These are phyloP conservation scores for Cetradonia linearis DNA, from an alignment of 495 filamentous ascomycete genomes.

Conservation along the genomic window DNA sequence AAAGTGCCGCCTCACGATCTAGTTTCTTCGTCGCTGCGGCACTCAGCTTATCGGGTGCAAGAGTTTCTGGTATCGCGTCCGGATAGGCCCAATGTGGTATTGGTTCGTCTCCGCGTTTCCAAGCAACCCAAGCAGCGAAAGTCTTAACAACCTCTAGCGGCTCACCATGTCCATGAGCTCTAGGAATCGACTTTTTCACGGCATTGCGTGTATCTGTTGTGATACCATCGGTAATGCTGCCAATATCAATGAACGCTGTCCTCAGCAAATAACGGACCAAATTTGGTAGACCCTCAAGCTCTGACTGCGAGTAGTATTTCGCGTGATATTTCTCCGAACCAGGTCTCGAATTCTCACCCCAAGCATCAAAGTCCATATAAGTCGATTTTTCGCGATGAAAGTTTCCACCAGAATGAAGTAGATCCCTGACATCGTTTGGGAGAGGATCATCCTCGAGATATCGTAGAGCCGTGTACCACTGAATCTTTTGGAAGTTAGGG, in stretches of 20 bases:
- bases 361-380: constrained; percentile 49
- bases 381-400: constrained; percentile 47
- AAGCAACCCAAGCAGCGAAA: constrained; percentile 62
- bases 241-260: constrained; percentile 57
- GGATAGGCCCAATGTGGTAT: constrained; percentile 56
- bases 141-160: constrained; percentile 49
- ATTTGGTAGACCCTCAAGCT: constrained; percentile 57
- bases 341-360: constrained; percentile 38
- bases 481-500: constrained; percentile 64
- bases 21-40: constrained; percentile 26
- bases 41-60: constrained; percentile 25
- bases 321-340: constrained; percentile 45
- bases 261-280: constrained; percentile 55
- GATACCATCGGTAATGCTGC: constrained; percentile 50
- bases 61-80: constrained; percentile 28
- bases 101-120: constrained; percentile 63
- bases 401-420: constrained; percentile 45
- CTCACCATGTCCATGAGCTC: constrained; percentile 47
- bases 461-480: constrained; percentile 59
- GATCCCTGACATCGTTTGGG: constrained; percentile 45
- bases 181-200: constrained; percentile 55
- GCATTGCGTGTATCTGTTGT: constrained; percentile 46
- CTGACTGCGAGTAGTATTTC: constrained; percentile 56
- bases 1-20: constrained; percentile 26
- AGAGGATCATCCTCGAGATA: constrained; percentile 61